Percentiles rank a stretch among this genome's conserved stretches.
Conservation (phyloP, 768 basidiomycete species). For the Steccherinum ochraceum region DNA sequence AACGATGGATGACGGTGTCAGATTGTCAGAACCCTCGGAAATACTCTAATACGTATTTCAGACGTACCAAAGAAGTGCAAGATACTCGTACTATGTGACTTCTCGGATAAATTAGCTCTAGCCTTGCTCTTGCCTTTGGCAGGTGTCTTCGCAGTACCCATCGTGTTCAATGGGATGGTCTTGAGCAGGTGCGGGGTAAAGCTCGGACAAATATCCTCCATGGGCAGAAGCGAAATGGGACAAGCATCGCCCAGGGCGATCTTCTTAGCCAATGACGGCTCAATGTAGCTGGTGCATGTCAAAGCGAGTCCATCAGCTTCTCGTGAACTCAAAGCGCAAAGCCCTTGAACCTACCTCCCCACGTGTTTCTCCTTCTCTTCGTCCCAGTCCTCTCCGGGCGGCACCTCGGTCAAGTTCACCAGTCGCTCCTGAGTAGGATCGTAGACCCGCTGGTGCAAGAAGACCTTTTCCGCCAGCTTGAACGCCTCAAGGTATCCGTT, state of each 20-base stretch:
- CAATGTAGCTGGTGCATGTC: constrained; percentile 47
- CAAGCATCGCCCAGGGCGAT: constrained; percentile 66
- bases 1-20: too few species aligned
- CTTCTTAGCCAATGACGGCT: constrained; percentile 52
- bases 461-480: constrained; percentile 82
- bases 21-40: not conserved
- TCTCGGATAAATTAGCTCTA: constrained; percentile 11
- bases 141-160: constrained; percentile 15
- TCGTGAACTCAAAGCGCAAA: constrained; percentile 7
- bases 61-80: constrained; percentile 60
- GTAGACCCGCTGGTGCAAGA: constrained; percentile 89
- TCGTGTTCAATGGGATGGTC: constrained; percentile 22
- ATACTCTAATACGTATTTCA: not conserved
- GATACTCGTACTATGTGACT: constrained; percentile 32
- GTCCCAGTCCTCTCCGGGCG: constrained; percentile 48
- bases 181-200: constrained; percentile 52
- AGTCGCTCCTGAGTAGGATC: constrained; percentile 61
- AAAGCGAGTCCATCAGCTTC: constrained; percentile 3
- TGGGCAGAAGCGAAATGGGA: constrained; percentile 61
- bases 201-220: constrained; percentile 72
- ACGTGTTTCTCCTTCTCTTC: constrained; percentile 65
- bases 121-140: constrained; percentile 45
- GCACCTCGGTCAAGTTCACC: constrained; percentile 60
- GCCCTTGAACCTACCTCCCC: constrained; percentile 45
- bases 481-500: constrained; percentile 69